Conservation (phyloP, 2,329 filamentous ascomycete species). For the Hypomyces perniciosus region DNA sequence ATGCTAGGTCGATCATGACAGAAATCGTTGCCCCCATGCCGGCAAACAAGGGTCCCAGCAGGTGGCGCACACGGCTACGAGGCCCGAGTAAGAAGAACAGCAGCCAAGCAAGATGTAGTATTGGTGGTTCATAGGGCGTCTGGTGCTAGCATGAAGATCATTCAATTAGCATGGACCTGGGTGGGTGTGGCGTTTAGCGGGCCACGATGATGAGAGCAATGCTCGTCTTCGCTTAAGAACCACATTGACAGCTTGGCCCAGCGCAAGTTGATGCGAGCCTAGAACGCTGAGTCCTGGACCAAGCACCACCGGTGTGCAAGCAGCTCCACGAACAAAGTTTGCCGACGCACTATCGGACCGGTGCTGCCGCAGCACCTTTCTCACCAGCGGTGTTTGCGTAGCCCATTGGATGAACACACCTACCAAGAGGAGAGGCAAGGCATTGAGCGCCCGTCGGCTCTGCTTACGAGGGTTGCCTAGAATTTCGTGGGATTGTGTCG, state of each 20-base stretch:
- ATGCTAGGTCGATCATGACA: constrained; percentile 14
- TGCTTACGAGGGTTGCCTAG: too few species aligned
- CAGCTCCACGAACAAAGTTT: background rate
- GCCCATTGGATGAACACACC: too few species aligned
- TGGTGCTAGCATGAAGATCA: too few species aligned
- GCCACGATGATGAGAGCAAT: background rate
- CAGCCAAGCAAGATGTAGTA: background rate
- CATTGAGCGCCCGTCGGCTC: too few species aligned
- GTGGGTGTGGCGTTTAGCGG: background rate
- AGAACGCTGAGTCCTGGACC: background rate
- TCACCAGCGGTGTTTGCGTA: background rate
- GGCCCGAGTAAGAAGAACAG: background rate
- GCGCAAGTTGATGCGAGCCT: background rate
- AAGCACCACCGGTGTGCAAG: background rate
- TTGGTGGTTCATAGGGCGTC: background rate
- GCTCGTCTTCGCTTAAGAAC: background rate
- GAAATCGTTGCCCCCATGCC: constrained; percentile 2
- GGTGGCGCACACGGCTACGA: background rate
- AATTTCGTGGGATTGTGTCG: too few species aligned
- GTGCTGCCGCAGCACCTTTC: background rate
- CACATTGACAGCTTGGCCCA: constrained; percentile 2
- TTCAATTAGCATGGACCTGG: too few species aligned
- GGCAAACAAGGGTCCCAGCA: constrained; percentile 4
- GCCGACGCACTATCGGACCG: background rate
- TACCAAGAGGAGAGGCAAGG: too few species aligned